Base-by-base conservation (phyloP, 805 yeast species). In the Lipomyces starkeyi region DNA sequence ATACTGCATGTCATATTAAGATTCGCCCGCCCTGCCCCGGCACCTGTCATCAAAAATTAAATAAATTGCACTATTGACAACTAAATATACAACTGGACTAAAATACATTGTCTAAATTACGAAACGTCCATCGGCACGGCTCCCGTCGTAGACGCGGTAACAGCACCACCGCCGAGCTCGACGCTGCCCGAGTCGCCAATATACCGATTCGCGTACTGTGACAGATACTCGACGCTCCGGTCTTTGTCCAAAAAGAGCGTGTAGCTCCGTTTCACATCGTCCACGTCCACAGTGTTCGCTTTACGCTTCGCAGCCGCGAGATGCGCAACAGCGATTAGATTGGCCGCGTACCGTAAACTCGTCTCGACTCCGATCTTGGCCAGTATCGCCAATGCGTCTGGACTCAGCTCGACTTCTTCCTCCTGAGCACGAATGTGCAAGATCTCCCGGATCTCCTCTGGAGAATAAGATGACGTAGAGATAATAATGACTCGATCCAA, bases 401-500 rank as follows among this genome's bases (percentile, higher is more conserved):
- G 83, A 17, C 88, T 79, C 70, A 95, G 81, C 73, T 91, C 95
- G 61, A 91, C 93, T 76, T 93, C 98, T 80, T 95, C 99, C 77
- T 93, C 97, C 75, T 88, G 91, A 1, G 98, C 92, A 76, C 99
- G 88, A 74, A 94, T 95, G 37, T 91, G 83, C 71, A 95, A 82
- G 75, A 95, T 95, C 61, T 93, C 88, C 76, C 89, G 86, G 76
- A 94, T 90, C 79, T 95, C 99, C 68, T 91, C 93, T 67, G 86
- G 87, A 67, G 84, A 83, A 82, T 95, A 95, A 58, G 86, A 83
- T 20, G 86, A 80, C 1, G 99, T 96, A 76, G 95, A 93, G 72
- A 95, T 92, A 70, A 95, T 95, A 73, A 95, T 90, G 47, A 96
- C 86, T 78, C 99, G 87, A 81, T 95, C 99, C 74, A 95, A 87